Conservation (phyloP, 257 asterid species). For the Ballota nigra region DNA sequence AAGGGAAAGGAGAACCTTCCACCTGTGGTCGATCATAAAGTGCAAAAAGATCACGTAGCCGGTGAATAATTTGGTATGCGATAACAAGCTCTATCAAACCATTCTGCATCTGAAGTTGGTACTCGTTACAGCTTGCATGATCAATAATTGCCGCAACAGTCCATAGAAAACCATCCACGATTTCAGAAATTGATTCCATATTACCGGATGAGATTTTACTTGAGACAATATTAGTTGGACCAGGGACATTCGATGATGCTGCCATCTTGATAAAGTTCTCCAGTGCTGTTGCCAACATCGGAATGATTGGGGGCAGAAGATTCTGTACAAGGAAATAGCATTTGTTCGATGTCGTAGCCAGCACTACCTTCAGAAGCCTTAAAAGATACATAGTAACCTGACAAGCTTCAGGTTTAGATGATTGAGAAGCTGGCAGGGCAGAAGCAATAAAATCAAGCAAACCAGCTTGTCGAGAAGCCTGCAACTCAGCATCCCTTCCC, state of each 20-base stretch:
- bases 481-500: conserved; percentile 95
- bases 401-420: conserved; percentile 93
- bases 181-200: conserved; percentile 68
- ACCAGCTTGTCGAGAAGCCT: conserved; percentile 96
- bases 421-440: conserved; percentile 96
- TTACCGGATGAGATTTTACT: conserved; percentile 61
- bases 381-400: conserved; percentile 79
- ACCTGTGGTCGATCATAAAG: conserved; percentile 96
- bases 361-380: conserved; percentile 74
- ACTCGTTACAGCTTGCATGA: conserved; percentile 55
- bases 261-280: conserved; percentile 92
- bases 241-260: conserved; percentile 66
- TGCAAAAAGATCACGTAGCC: conserved; percentile 92
- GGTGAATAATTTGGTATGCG: conserved; percentile 86
- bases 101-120: conserved; percentile 80
- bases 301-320: conserved; percentile 91
- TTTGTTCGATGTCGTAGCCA: conserved; percentile 60
- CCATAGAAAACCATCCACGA: conserved; percentile 83
- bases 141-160: conserved; percentile 73
- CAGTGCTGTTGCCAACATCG: conserved; percentile 93
- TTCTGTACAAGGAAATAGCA: conserved; percentile 94
- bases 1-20: conserved; percentile 97
- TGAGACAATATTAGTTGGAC: conserved; percentile 46
- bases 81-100: conserved; percentile 87
- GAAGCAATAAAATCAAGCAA: conserved; percentile 96